Base-by-base conservation (phyloP, 2,329 filamentous ascomycete species). In the Fusarium sp. region DNA sequence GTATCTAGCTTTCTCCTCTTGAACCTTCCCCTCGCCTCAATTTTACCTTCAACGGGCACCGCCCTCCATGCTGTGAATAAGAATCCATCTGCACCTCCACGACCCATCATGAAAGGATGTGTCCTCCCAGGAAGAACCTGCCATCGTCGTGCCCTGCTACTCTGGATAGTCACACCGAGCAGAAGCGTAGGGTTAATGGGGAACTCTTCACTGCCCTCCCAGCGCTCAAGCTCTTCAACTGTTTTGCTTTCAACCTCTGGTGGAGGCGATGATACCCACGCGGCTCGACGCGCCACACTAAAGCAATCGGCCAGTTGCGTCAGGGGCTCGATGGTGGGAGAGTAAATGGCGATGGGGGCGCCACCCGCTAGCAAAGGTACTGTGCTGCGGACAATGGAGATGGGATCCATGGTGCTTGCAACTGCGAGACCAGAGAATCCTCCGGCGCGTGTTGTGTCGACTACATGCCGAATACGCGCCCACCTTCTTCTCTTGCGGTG, bases 81-180 rank as follows among this genome's bases (percentile, higher is more conserved):
- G 81, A 94, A 99, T 0, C 96, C 96, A 79, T 98, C 96, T 0
- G 94, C 91, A 2, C 96, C 96, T 26, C 96, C 96, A 45, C 89
- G 89, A 42, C 91, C 91, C 68, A 94, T 98, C 96, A 99, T 99
- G 62, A 97, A 83, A 12, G 96, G 96, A 84, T 99, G 96, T 59
- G 96, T 98, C 61, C 96, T 87, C 2, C 94, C 94, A 0, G 96
- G 96, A 52, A 99, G 82, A 5, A 98, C 95, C 85, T 99, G 96
- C 94, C 94, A 98, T 60, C 90, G 87, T 70, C 93, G 88, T 10
- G 93, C 91, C 20, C 94, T 88, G 54, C 92, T 93, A 6, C 92
- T 96, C 84, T 98, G 95, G 60, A 99, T 86, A 18, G 88, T 90
- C 2, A 94, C 91, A 2, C 92, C 94, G 2, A 98, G 88, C 8